phyloP scores from a whole-genome alignment of 768 basidiomycete genomes.

The Psilocybe tampanensis region DNA sequence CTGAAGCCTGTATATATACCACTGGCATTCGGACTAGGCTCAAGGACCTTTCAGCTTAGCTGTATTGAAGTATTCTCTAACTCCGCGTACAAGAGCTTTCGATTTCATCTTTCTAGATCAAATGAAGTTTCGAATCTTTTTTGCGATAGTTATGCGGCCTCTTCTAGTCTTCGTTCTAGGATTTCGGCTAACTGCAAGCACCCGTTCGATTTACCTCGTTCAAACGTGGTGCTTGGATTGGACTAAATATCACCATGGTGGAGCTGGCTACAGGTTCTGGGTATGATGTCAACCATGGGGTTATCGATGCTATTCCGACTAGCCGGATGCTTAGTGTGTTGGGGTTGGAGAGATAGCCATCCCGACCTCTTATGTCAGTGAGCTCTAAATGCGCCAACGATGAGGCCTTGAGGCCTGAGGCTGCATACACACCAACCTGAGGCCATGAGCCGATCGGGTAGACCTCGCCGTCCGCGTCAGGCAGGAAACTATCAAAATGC shows the following conservation, averaged over 20 bases:
- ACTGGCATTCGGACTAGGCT: not conserved
- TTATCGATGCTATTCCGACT: no score
- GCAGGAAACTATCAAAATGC: not conserved
- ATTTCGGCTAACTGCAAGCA: not conserved
- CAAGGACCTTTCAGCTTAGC: not conserved
- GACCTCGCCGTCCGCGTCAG: no score
- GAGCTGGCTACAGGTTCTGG: no score
- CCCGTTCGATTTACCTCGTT: not conserved
- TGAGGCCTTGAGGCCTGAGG: no score
- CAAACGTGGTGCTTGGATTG: not conserved
- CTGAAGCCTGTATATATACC: not conserved
- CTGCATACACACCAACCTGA: no score
- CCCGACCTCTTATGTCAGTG: no score
- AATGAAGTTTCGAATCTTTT: not conserved
- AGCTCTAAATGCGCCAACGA: no score
- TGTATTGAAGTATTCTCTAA: not conserved
- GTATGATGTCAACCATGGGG: no score
- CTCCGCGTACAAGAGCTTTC: not conserved
- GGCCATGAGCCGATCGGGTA: no score
- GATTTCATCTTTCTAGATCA: not conserved
- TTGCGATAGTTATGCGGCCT: constrained; percentile 2
- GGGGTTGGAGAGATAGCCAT: no score
- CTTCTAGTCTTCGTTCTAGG: not conserved
- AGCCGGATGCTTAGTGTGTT: no score
- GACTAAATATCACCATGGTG: no score